A percentile compares a stretch with the other conserved stretches of the same genome.
Evolutionary conservation across 2,329 filamentous ascomycete genomes (phyloP).

Genomic region (Coniosporium tulheliwenetii): DNA sequence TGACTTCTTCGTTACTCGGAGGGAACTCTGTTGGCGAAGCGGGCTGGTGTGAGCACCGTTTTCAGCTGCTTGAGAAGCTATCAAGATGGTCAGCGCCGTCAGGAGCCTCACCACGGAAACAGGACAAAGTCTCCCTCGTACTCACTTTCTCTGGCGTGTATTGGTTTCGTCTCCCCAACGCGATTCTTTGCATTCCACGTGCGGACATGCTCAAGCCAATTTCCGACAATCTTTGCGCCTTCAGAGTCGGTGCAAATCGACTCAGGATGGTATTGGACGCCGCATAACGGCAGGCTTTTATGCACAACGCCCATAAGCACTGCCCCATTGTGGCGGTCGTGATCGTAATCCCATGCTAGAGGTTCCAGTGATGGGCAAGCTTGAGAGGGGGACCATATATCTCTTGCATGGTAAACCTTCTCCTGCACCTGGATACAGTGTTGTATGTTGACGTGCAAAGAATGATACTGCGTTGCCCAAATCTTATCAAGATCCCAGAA

Average conservation of each 20-base stretch:
- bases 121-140: no score
- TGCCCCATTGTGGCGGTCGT: conserved; percentile 28
- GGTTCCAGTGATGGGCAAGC: conserved; percentile 23
- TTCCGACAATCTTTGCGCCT: conserved; percentile 48
- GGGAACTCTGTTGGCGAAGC: no score
- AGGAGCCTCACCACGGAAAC: no score
- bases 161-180: no score
- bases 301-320: conserved; percentile 70
- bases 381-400: conserved; percentile 22
- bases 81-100: no score
- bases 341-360: conserved; percentile 30
- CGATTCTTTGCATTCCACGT: conserved; percentile 32
- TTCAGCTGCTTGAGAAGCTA: no score
- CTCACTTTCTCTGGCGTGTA: no score
- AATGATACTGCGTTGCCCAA: conserved; percentile 64
- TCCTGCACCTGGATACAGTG: conserved; percentile 13
- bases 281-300: conserved; percentile 58
- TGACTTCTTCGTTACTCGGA: no score
- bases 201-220: conserved; percentile 58
- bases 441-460: conserved; percentile 32
- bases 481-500: conserved; percentile 47
- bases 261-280: conserved; percentile 81
- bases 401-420: conserved; percentile 20
- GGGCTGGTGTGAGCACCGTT: no score
- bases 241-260: conserved; percentile 65